phyloP scores from a whole-genome alignment of 805 yeast species.

The Tetrapisispora taiwanensis region DNA sequence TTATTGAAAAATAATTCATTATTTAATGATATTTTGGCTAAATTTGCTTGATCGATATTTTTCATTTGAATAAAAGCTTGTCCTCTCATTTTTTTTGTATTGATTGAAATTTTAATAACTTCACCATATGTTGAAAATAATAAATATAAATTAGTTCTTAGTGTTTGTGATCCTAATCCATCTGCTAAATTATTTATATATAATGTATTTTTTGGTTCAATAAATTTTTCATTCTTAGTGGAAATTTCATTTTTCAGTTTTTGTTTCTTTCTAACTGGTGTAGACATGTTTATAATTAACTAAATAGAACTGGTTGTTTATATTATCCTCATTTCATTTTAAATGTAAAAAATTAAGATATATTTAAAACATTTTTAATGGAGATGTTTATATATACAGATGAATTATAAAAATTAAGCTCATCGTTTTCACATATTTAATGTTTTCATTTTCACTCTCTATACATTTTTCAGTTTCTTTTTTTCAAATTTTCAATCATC shows the following conservation, averaged over 20 bases:
- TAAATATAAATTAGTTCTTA: conserved; percentile 47
- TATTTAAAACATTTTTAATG: too few relatives aligned
- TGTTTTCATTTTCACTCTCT: too few relatives aligned
- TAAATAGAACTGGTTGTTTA: too few relatives aligned
- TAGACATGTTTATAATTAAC: conserved; percentile 4
- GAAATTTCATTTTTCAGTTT: neutral
- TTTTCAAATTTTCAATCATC: too few relatives aligned
- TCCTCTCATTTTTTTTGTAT: conserved; percentile 42
- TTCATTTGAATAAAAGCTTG: conserved; percentile 56
- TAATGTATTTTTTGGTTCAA: conserved; percentile 36
- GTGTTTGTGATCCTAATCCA: conserved; percentile 23
- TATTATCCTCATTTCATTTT: too few relatives aligned
- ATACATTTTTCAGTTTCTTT: too few relatives aligned
- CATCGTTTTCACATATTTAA: too few relatives aligned
- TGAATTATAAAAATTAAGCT: too few relatives aligned
- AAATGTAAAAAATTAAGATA: too few relatives aligned
- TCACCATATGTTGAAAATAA: conserved; percentile 58
- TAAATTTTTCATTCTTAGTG: neutral
- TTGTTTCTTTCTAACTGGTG: conserved; percentile 10
- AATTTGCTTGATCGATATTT: conserved; percentile 38
- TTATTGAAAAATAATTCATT: conserved; percentile 45
- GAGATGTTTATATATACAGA: too few relatives aligned
- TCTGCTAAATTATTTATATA: conserved; percentile 42
- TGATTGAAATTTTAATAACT: conserved; percentile 41
- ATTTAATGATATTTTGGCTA: conserved; percentile 41